Percentiles rank a stretch among this genome's conserved stretches.
Evolutionary conservation across 2,329 filamentous ascomycete genomes (phyloP).

Genomic region (Venturia pyrina): DNA sequence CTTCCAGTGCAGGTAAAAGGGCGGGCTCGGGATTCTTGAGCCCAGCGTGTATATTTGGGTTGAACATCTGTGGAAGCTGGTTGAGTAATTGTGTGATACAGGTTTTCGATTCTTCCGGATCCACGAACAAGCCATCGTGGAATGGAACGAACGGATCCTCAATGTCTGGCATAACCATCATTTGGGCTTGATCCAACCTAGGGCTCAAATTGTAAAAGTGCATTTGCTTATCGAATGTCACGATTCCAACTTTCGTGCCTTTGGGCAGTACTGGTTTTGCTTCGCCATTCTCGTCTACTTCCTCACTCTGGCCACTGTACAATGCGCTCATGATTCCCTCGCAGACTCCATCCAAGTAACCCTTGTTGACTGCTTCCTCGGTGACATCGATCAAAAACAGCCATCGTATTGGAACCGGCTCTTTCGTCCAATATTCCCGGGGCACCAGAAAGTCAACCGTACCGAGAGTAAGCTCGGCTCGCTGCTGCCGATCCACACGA

Average conservation of each 20-base stretch:
- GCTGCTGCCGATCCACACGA: conserved; percentile 76
- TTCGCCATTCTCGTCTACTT: conserved; percentile 38
- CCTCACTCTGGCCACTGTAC: conserved; percentile 58
- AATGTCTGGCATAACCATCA: conserved; percentile 97
- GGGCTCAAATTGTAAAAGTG: conserved; percentile 94
- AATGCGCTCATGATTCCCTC: conserved; percentile 77
- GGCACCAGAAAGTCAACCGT: conserved; percentile 95
- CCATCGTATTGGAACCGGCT: conserved; percentile 78
- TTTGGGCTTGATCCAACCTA: conserved; percentile 76
- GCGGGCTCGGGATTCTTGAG: conserved; percentile 89
- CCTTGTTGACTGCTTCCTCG: conserved; percentile 82
- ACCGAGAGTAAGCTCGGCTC: conserved; percentile 80
- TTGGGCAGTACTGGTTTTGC: conserved; percentile 54
- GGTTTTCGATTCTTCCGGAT: conserved; percentile 78
- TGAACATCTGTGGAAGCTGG: conserved; percentile 76
- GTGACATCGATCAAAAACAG: conserved; percentile 91
- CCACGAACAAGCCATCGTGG: conserved; percentile 85
- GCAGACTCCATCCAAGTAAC: conserved; percentile 82
- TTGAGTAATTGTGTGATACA: conserved; percentile 83
- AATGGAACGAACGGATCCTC: conserved; percentile 94
- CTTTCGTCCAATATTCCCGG: conserved; percentile 97
- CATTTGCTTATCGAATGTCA: conserved; percentile 92
- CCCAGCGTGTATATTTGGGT: conserved; percentile 32
- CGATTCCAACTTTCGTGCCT: conserved; percentile 82
- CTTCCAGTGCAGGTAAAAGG: conserved; percentile 71